Evolutionary conservation across 768 basidiomycete genomes (phyloP), one percentile per base, ranked within the genome.

Genomic region (Nidularia pulvinata): DNA sequence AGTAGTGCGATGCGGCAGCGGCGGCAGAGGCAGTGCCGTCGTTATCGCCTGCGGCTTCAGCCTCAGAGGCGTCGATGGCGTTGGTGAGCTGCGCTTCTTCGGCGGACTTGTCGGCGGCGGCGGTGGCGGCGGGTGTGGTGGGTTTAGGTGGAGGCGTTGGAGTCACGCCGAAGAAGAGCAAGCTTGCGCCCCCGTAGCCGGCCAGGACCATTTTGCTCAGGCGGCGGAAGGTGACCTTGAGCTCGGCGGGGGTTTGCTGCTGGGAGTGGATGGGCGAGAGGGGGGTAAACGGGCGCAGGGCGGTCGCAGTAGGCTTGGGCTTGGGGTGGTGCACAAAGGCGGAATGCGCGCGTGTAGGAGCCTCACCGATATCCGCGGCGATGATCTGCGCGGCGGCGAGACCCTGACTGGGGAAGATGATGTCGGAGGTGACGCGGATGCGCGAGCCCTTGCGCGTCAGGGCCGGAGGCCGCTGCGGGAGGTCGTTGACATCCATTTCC

Each of bases 141-240:
- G 45, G 45, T 13, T 10, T 22, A 46, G 45, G 45, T 13, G 9
- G 9, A 14, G 45, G 11, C 48, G 56, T 57, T 0, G 77, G 71
- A 4, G 76, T 73, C 6, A 91, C 78, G 6, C 91, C 91, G 57
- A 93, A 93, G 70, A 94, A 93, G 35, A 92, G 68, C 32, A 93
- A 75, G 46, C 84, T 86, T 1, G 91, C 86, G 1, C 92, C 92
- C 11, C 91, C 92, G 59, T 94, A 93, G 2, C 91, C 89, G 1
- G 89, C 91, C 6, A 94, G 74, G 1, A 89, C 88, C 72, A 94
- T 83, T 66, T 92, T 91, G 11, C 89, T 91, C 37, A 91, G 76
- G 9, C 92, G 80, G 25, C 90, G 82, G n/a, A 93, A 69, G 9
- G 87, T 89, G 16, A 78, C 65, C 62, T 87, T 88, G 52, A 91